These are phyloP conservation scores for Arbutus unedo DNA, from an alignment of 148 eudicot genomes.

Conservation along the genomic window DNA sequence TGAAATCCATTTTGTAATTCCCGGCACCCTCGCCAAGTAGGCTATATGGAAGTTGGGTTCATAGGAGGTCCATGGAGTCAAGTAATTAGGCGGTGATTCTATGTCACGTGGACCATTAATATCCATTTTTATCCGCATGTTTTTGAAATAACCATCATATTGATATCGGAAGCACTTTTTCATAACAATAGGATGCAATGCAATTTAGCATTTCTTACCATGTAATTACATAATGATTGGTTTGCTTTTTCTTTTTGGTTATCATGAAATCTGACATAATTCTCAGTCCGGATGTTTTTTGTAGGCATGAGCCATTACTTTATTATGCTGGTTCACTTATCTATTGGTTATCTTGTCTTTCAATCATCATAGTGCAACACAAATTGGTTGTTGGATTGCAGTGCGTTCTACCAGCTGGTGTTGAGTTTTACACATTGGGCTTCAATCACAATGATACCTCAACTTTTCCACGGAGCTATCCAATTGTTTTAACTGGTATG, in stretches of 20 bases:
- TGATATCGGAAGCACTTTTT: neutral
- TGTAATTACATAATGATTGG: neutral
- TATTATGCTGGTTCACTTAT: neutral
- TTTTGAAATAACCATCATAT: neutral
- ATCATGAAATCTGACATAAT: neutral
- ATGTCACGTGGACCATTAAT: neutral
- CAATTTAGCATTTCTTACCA: conserved; percentile 3
- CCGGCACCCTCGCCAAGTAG: neutral
- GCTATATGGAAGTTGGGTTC: neutral
- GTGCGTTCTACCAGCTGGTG: conserved; percentile 99
- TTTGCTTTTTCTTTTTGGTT: neutral
- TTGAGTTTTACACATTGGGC: conserved; percentile 70
- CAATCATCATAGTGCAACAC: neutral
- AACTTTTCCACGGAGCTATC: conserved; percentile 86
- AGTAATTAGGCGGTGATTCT: neutral
- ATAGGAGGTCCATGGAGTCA: neutral
- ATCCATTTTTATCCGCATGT: neutral
- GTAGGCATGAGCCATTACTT: neutral
- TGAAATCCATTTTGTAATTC: neutral
- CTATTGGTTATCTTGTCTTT: neutral
- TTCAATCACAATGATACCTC: conserved; percentile 49
- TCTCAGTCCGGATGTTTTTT: conserved; percentile 17
- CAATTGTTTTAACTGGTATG: conserved; percentile 93
- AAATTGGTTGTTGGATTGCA: conserved; percentile 32
- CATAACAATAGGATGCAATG: neutral